Base-by-base conservation (phyloP, 2,329 filamentous ascomycete genomes). In the Exophiala mesophila region DNA sequence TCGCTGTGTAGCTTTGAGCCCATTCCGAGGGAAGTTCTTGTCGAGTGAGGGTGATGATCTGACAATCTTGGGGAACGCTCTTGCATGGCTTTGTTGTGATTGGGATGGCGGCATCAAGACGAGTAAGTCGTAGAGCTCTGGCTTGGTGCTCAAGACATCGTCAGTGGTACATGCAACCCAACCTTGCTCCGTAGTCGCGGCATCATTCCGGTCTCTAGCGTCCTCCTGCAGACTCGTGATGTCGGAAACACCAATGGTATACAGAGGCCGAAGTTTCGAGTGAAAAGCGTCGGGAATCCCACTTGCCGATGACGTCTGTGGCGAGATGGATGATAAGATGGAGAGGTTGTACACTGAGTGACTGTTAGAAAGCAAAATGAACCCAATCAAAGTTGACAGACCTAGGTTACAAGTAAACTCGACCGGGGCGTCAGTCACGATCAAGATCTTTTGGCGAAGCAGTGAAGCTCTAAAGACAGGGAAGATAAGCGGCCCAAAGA, bases 111-210 rank as follows among this genome's bases (percentile, higher is more conserved):
- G 87, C 58, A 97, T 76, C 40, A 86, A 87, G 47, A 97, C 82
- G 28, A 96, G 76, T 55, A 96, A 74, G 60, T 98, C 92, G 72
- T 88, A 97, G 2, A 98, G 76, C 2, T 84, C 77, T 37, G 82
- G 78, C 67, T 97, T 97, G 64, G 87, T 84, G 34, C 80, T 81
- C 10, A 98, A 74, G 45, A 98, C 92, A 58, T 85, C 90, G 66
- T 98, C 92, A 2, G 90, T 97, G 3, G 90, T 96, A 63, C 89
- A 96, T 9, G 90, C 92, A 45, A 95, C 82, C 88, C 89, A 98
- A 28, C 88, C 85, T 10, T 74, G 67, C 73, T 24, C 66, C 63
- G 63, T 60, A 30, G 60, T 60, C 33, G 64, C 61, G 43, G 54
- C 33, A 31, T 66, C 61, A 30, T 56, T 58, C 23, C 63, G 58